Conservation (phyloP, 768 basidiomycete genomes). For the Astraeus odoratus region DNA sequence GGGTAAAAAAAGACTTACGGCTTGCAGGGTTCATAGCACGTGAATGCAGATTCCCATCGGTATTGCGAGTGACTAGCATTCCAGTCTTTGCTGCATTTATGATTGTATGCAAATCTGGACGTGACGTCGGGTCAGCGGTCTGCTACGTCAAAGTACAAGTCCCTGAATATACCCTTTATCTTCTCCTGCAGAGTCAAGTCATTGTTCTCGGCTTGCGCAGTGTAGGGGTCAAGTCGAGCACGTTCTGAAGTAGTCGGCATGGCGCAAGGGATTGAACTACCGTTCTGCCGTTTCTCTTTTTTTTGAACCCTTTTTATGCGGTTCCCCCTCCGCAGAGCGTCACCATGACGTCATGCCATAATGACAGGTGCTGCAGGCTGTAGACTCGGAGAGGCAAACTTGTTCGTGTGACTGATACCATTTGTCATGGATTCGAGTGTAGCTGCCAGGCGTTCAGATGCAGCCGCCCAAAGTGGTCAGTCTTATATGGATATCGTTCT, state of each 20-base stretch:
- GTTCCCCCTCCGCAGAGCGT: too few relatives aligned
- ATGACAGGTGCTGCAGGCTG: too few relatives aligned
- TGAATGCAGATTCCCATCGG: conserved; percentile 65
- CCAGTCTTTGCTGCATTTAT: conserved; percentile 57
- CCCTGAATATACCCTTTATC: conserved; percentile 42
- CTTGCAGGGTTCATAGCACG: conserved; percentile 74
- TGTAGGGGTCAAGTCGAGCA: conserved; percentile 64
- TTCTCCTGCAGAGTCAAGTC: conserved; percentile 55
- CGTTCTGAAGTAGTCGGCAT: conserved; percentile 14
- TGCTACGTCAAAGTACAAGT: background rate
- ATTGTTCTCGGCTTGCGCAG: conserved; percentile 54
- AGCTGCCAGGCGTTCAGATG: too few relatives aligned
- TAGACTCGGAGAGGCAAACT: too few relatives aligned
- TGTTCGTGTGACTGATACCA: too few relatives aligned
- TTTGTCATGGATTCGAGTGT: too few relatives aligned
- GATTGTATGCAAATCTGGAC: conserved; percentile 54
- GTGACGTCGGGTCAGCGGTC: background rate
- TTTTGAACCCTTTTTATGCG: too few relatives aligned
- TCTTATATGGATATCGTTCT: too few relatives aligned
- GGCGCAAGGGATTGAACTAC: too few relatives aligned
- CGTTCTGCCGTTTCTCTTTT: too few relatives aligned
- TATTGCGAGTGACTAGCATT: conserved; percentile 71
- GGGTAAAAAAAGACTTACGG: conserved; percentile 34
- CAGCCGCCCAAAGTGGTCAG: too few relatives aligned
- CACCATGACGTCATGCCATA: too few relatives aligned